Evolutionary conservation across 768 basidiomycete genomes (phyloP), one percentile per base, ranked within the genome.

Genomic region (Nidularia sp.): DNA sequence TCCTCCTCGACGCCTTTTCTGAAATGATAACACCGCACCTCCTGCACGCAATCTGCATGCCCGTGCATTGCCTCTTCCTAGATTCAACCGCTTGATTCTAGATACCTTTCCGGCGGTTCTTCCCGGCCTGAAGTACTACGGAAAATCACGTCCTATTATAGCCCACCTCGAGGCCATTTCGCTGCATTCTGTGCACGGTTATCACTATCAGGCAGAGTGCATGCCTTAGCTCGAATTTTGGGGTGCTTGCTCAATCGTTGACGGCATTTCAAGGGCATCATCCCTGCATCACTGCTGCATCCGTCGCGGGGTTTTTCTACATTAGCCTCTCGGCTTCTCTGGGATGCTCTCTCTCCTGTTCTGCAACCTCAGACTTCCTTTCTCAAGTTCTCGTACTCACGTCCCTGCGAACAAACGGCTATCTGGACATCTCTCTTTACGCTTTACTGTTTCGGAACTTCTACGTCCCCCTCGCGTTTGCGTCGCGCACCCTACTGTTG

Each of bases 21-120:
- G 25, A 25, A 25, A 25, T 25, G 25, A 25, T 25, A 25, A 25
- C n/a, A 47, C 29, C 47, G 7, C 22, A 49, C 57, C 52, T 42
- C 52, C 54, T 51, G 47, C 57, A 54, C 51, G 51, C 35, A 8
- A 47, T 50, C 45, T 13, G 32, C 25, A 46, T 34, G 49, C 39
- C 47, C 54, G 50, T 50, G 50, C 54, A 55, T 49, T 43, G 47
- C 45, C 51, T 48, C 52, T 56, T 57, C 56, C 58, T 53, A 48
- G 60, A 64, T 64, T 47, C 47, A 52, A 53, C 53, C 53, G 46
- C 52, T 36, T 52, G 50, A 54, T 60, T 57, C 60, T 60, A 60
- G 60, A 60, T 60, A 59, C 52, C 53, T 58, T 52, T 56, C 64
- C 62, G 62, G 59, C 65, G 63, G 64, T 62, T 57, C 61, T 65